Evolutionary conservation across 257 asterid genomes (phyloP).

Genomic region (Echites panduratus): DNA sequence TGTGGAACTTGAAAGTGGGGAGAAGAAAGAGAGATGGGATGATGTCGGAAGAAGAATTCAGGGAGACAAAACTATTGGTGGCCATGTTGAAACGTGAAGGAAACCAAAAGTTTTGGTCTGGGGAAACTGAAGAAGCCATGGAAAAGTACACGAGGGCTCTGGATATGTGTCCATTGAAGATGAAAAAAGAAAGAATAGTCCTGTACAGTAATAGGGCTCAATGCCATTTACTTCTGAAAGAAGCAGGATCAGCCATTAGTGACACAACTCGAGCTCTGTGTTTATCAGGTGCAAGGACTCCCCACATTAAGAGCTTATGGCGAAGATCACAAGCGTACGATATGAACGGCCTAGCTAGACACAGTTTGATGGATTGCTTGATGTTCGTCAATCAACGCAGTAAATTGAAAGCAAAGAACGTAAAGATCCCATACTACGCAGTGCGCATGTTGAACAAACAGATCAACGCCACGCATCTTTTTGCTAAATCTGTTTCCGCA

Average conservation of each 20-base stretch:
- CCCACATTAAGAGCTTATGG: constrained; percentile 33
- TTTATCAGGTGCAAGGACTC: constrained; percentile 21
- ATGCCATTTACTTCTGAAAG: constrained; percentile 24
- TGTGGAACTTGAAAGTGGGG: constrained; percentile 28
- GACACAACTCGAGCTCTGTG: constrained; percentile 35
- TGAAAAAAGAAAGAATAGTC: constrained; percentile 27
- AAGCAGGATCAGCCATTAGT: constrained; percentile 26
- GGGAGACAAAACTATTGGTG: constrained; percentile 14
- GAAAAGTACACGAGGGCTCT: constrained; percentile 17
- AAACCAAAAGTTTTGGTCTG: constrained; percentile 27
- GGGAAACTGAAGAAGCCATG: constrained; percentile 18
- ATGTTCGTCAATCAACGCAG: constrained; percentile 23
- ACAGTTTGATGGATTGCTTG: constrained; percentile 32
- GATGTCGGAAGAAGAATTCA: constrained; percentile 18
- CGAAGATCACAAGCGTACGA: constrained; percentile 42
- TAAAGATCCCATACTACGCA: constrained; percentile 25
- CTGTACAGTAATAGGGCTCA: constrained; percentile 37
- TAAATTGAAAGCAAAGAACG: constrained; percentile 10
- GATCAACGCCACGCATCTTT: constrained; percentile 20
- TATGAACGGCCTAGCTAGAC: constrained; percentile 26
- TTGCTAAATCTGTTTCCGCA: not conserved
- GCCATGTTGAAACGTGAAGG: constrained; percentile 27
- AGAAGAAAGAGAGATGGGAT: constrained; percentile 23
- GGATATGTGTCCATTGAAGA: constrained; percentile 30
- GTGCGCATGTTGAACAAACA: constrained; percentile 30